These are phyloP conservation scores for Haberlea rhodopensis DNA, from an alignment of 257 asterid genomes.

Conservation along the genomic window DNA sequence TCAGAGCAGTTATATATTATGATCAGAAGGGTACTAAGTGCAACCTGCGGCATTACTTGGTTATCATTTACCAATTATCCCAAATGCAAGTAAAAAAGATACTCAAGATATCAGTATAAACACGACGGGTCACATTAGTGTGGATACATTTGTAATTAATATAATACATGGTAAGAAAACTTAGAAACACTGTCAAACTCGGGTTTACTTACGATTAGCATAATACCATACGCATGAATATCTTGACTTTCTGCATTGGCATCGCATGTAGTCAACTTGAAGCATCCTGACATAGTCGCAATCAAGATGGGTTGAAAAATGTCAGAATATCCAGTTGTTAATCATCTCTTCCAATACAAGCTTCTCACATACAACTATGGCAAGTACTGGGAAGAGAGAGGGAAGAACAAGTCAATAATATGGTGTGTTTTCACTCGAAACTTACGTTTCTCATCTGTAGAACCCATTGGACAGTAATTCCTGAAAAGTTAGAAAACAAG, in stretches of 20 bases:
- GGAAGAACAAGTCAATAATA: neutral
- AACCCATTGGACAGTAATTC: slow-evolving; percentile 67
- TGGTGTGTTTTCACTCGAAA: slow-evolving; percentile 10
- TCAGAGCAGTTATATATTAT: slow-evolving; percentile 87
- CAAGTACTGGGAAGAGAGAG: neutral
- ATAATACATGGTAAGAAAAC: neutral
- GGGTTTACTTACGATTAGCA: neutral
- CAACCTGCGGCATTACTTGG: slow-evolving; percentile 54
- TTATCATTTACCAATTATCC: neutral
- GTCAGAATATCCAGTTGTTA: slow-evolving; percentile 10
- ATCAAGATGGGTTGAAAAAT: neutral
- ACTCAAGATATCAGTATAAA: neutral
- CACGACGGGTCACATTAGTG: neutral
- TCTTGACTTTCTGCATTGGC: neutral
- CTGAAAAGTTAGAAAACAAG: slow-evolving; percentile 38
- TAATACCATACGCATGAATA: neutral
- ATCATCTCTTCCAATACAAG: neutral
- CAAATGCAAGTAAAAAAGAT: neutral
- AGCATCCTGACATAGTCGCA: neutral
- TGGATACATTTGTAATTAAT: neutral
- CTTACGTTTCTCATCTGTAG: slow-evolving; percentile 58
- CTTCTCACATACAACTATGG: neutral
- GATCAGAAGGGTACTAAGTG: slow-evolving; percentile 69
- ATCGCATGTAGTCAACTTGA: neutral
- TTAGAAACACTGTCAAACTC: neutral